Evolutionary conservation across 2,329 filamentous ascomycete genomes (phyloP), one percentile per base, ranked within the genome.

Genomic region (Phoma sp.): DNA sequence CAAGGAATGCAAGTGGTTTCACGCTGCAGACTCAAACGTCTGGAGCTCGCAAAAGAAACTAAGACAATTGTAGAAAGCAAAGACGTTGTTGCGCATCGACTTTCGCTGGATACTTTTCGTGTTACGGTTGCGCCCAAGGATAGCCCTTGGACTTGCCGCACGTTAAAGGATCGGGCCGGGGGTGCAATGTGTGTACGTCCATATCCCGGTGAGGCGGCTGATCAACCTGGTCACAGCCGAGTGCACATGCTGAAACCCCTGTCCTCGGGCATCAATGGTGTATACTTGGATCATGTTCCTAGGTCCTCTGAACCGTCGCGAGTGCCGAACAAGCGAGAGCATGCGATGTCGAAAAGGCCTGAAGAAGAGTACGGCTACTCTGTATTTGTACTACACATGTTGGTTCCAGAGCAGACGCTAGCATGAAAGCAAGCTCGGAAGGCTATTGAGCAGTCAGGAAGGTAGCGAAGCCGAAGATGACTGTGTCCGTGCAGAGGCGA

Each of bases 401-500:
- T 37, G 32, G 59, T 59, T 63, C 50, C 53, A 56, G 42, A 43
- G 38, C 38, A 47, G 53, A 60, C 39, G 51, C 47, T 59, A 62
- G 58, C 51, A 55, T 59, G 62, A 67, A 68, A 67, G 59, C 57
- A 61, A 67, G 45, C 56, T 53, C 33, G 45, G 58, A 61, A 33
- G 51, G 56, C 48, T 55, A 43, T 59, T 51, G 45, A 49, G 56
- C 49, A 56, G 40, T 40, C 49, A 56, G 57, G 55, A 49, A 61
- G 40, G 58, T 54, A 45, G 49, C 57, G 51, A 48, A 64, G 65
- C 68, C 63, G 66, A 47, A 63, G 42, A 45, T 57, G 57, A 63
- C 64, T 65, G 61, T 63, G 63, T 64, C 68, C 63, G 67, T 68
- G 68, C 64, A 65, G 61, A 51, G 60, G 57, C 56, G 59, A 59